Conservation (phyloP, 768 basidiomycete genomes). For the Neoboletus brunneissimus region DNA sequence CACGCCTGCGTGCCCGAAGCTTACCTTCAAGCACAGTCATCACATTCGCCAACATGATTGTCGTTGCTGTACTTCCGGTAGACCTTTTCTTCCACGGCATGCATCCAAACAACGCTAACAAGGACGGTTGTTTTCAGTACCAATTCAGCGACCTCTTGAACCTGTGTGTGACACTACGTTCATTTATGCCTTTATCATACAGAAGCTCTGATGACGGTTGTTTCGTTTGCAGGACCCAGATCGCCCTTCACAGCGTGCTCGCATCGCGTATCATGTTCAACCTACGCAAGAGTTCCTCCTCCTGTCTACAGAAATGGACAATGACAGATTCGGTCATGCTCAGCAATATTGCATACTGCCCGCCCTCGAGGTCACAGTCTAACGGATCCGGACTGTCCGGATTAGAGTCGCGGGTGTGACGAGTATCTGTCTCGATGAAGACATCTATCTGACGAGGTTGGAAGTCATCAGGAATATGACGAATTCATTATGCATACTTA, state of each 20-base stretch:
- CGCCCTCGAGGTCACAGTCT: neutral
- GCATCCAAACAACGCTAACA: neutral
- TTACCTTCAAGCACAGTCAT: constrained; percentile 9
- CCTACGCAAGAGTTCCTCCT: constrained; percentile 2
- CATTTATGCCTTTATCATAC: neutral
- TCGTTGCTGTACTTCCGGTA: constrained; percentile 3
- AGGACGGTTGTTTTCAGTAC: neutral
- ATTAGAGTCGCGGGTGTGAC: neutral
- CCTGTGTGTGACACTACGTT: neutral
- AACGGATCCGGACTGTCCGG: neutral
- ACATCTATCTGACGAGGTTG: too few relatives aligned
- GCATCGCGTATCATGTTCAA: constrained; percentile 15
- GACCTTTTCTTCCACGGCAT: neutral
- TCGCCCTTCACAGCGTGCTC: constrained; percentile 5
- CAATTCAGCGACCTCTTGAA: constrained; percentile 4
- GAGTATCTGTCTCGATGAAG: neutral
- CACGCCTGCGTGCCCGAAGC: neutral
- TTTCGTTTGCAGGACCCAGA: constrained; percentile 1
- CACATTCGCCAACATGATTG: constrained; percentile 12
- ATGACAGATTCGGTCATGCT: neutral
- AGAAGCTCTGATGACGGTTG: neutral
- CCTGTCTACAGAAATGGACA: neutral
- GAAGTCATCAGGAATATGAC: too few relatives aligned
- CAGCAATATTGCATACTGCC: neutral
- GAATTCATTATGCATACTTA: too few relatives aligned